phyloP scores from a whole-genome alignment of 2,329 filamentous ascomycete genomes.

The Elsinoe australis region DNA sequence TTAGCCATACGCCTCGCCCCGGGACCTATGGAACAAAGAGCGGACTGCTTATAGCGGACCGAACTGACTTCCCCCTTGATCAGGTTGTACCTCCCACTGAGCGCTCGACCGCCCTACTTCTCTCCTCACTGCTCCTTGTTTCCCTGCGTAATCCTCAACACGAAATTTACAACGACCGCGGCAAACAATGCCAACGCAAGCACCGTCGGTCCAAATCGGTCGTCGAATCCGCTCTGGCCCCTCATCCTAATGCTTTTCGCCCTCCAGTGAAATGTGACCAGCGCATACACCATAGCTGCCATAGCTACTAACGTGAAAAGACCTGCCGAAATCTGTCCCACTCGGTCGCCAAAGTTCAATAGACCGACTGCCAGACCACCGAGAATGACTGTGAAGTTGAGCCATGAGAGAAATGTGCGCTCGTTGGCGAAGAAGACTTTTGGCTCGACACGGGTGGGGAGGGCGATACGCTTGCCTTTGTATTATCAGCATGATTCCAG shows the following conservation, averaged over 20 bases:
- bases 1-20: too few species aligned
- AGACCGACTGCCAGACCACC: constrained; percentile 94
- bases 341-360: constrained; percentile 92
- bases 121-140: constrained; percentile 8
- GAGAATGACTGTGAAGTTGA: constrained; percentile 98
- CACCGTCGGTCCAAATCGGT: constrained; percentile 87
- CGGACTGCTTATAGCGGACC: too few species aligned
- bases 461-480: constrained; percentile 91
- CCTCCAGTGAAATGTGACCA: constrained; percentile 94
- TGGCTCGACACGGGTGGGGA: constrained; percentile 94
- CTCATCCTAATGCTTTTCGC: constrained; percentile 85
- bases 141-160: constrained; percentile 56
- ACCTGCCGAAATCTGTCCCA: constrained; percentile 88
- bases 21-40: too few species aligned
- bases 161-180: constrained; percentile 94
- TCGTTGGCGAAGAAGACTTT: constrained; percentile 99
- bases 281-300: constrained; percentile 88
- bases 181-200: constrained; percentile 77
- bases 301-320: constrained; percentile 93
- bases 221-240: constrained; percentile 93
- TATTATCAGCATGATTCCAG: neutral
- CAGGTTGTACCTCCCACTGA: too few species aligned
- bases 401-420: constrained; percentile 97
- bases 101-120: too few species aligned
- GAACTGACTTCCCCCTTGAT: too few species aligned